phyloP scores from a whole-genome alignment of 139 green algal species.

The Monoraphidium neglectum region DNA sequence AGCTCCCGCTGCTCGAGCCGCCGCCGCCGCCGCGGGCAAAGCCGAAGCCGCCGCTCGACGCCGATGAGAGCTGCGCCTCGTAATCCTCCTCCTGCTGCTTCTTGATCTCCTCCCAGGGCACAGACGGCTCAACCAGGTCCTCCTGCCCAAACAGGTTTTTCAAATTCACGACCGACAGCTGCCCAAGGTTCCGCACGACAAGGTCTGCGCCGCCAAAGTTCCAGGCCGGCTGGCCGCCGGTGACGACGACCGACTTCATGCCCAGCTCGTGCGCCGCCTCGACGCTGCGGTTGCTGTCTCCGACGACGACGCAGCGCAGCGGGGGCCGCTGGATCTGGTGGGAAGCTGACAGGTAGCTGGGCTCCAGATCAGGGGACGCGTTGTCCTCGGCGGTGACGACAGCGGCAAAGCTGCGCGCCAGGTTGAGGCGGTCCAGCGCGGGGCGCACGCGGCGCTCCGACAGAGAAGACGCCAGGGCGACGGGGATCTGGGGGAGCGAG shows the following conservation, averaged over 20 bases:
- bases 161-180: slow-evolving; percentile 91
- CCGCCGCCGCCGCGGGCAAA: too few relatives aligned
- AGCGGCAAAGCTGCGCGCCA: slow-evolving; percentile 69
- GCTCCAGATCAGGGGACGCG: slow-evolving; percentile 55
- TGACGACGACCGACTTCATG: slow-evolving; percentile 90
- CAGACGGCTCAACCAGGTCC: slow-evolving; percentile 45
- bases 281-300: slow-evolving; percentile 79
- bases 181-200: slow-evolving; percentile 80
- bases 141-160: slow-evolving; percentile 91
- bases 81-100: too few relatives aligned
- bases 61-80: too few relatives aligned
- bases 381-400: slow-evolving; percentile 73
- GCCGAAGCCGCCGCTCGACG: too few relatives aligned
- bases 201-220: slow-evolving; percentile 89
- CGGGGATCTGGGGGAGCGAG: slow-evolving; percentile 52
- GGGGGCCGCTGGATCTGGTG: slow-evolving; percentile 79
- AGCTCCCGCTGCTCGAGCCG: too few relatives aligned
- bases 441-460: slow-evolving; percentile 48
- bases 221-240: slow-evolving; percentile 79
- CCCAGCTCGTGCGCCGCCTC: slow-evolving; percentile 91
- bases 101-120: too few relatives aligned
- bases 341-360: slow-evolving; percentile 74
- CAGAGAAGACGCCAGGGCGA: slow-evolving; percentile 74
- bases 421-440: slow-evolving; percentile 45
- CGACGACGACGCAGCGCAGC: slow-evolving; percentile 90